These are phyloP conservation scores for Ustilago trichophora DNA, from an alignment of 1,284 basidiomycete genomes.

Conservation along the genomic window DNA sequence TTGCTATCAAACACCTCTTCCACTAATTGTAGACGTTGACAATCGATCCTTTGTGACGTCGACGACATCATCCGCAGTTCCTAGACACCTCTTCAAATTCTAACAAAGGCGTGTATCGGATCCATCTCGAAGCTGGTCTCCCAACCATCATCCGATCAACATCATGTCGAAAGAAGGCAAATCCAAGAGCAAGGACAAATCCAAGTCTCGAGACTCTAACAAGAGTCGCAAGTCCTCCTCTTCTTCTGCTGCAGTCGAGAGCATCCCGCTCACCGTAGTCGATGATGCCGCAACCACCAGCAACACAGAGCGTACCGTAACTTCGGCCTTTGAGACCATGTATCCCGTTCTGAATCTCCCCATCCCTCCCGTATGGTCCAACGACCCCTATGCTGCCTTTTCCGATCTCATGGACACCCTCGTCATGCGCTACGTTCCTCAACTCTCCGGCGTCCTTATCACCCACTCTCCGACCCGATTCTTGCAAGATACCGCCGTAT, in stretches of 20 bases:
- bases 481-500: constrained; percentile 74
- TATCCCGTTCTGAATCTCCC: constrained; percentile 56
- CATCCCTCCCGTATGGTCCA: constrained; percentile 57
- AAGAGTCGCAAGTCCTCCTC: constrained; percentile 35
- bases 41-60: too few relatives aligned
- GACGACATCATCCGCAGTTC: too few relatives aligned
- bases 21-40: too few relatives aligned
- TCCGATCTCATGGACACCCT: constrained; percentile 63
- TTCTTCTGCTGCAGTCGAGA: neutral
- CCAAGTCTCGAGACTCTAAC: constrained; percentile 18
- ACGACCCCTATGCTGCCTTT: constrained; percentile 50
- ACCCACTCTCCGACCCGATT: constrained; percentile 83
- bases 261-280: constrained; percentile 4
- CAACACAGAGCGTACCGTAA: constrained; percentile 4
- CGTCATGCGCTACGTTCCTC: constrained; percentile 77
- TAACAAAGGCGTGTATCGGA: too few relatives aligned
- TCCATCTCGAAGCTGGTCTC: neutral
- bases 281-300: constrained; percentile 1
- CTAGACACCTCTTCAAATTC: too few relatives aligned
- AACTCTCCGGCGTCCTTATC: constrained; percentile 85
- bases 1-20: too few relatives aligned
- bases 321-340: constrained; percentile 51
- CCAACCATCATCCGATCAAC: too few relatives aligned
- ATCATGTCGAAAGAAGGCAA: constrained; percentile 42
- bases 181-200: constrained; percentile 36